Conservation (phyloP, 805 yeast species). For the Metschnikowia peoriensis region DNA sequence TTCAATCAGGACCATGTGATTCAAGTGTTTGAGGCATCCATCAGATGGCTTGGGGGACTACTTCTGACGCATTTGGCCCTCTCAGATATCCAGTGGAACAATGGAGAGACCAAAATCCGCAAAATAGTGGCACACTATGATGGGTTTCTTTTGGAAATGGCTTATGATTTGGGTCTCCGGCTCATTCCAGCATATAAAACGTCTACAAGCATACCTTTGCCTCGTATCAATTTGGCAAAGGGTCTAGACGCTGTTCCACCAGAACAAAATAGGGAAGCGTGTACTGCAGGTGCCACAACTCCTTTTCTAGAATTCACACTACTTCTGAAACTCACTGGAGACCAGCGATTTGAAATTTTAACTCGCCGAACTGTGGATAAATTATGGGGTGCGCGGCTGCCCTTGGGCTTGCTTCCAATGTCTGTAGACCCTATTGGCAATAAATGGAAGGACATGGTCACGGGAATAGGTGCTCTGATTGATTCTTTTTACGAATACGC, state of each 20-base stretch:
- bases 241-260: constrained; percentile 51
- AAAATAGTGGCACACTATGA: constrained; percentile 47
- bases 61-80: constrained; percentile 66
- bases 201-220: constrained; percentile 65
- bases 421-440: constrained; percentile 61
- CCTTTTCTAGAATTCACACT: constrained; percentile 79
- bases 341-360: constrained; percentile 61
- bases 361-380: constrained; percentile 63
- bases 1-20: constrained; percentile 69
- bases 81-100: constrained; percentile 23
- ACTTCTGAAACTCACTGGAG: constrained; percentile 72
- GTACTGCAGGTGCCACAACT: constrained; percentile 85
- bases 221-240: constrained; percentile 65
- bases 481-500: constrained; percentile 92
- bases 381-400: constrained; percentile 67
- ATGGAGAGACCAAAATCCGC: not conserved
- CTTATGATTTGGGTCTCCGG: constrained; percentile 72
- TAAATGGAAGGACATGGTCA: constrained; percentile 53
- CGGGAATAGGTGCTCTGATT: constrained; percentile 88
- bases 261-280: constrained; percentile 58
- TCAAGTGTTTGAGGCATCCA: constrained; percentile 86
- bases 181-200: constrained; percentile 70
- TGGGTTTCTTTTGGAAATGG: constrained; percentile 69
- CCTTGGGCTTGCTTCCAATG: constrained; percentile 71
- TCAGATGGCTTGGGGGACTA: constrained; percentile 79